These are phyloP conservation scores for Kentomonas sorsogonicus DNA, from an alignment of 208 protist species.

Conservation along the genomic window DNA sequence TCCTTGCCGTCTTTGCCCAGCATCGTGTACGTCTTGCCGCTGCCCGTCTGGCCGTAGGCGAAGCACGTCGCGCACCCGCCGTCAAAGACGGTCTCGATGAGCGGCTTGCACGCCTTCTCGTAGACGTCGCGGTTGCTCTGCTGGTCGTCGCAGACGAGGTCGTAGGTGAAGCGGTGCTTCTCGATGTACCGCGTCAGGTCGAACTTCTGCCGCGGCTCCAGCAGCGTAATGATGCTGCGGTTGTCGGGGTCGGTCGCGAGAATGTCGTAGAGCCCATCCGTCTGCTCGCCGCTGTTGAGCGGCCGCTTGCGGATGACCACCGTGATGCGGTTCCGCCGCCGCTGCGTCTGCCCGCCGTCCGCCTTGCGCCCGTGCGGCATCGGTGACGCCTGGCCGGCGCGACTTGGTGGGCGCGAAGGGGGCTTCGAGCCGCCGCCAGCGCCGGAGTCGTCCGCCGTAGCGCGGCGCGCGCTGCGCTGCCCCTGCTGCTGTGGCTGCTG, in stretches of 20 bases:
- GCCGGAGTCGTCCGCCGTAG: too few relatives aligned
- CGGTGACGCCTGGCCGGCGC: conserved; percentile 41
- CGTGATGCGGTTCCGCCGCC: conserved; percentile 73
- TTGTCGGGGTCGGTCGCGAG: conserved; percentile 84
- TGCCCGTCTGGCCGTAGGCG: conserved; percentile 92
- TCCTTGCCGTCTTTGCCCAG: conserved; percentile 84
- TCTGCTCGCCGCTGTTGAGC: conserved; percentile 69
- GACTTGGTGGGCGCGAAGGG: conserved; percentile 58
- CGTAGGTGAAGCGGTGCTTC: conserved; percentile 95
- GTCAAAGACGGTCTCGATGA: conserved; percentile 90
- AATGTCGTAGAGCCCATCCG: conserved; percentile 83
- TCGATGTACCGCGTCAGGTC: conserved; percentile 96
- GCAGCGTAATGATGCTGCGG: conserved; percentile 64
- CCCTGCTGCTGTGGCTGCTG: background rate
- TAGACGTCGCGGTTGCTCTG: conserved; percentile 90
- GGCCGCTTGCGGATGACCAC: conserved; percentile 91
- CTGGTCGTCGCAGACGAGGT: conserved; percentile 92
- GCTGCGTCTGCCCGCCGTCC: conserved; percentile 20
- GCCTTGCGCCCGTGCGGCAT: conserved; percentile 37
- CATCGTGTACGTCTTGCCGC: conserved; percentile 92
- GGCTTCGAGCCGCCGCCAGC: too few relatives aligned
- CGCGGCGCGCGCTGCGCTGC: conserved; percentile 5
- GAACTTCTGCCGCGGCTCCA: conserved; percentile 91
- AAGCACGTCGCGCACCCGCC: conserved; percentile 90
- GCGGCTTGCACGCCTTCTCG: conserved; percentile 79